Percentiles rank a stretch among this genome's conserved stretches.
phyloP scores from a whole-genome alignment of 768 basidiomycete species.

The Collybia sordida region DNA sequence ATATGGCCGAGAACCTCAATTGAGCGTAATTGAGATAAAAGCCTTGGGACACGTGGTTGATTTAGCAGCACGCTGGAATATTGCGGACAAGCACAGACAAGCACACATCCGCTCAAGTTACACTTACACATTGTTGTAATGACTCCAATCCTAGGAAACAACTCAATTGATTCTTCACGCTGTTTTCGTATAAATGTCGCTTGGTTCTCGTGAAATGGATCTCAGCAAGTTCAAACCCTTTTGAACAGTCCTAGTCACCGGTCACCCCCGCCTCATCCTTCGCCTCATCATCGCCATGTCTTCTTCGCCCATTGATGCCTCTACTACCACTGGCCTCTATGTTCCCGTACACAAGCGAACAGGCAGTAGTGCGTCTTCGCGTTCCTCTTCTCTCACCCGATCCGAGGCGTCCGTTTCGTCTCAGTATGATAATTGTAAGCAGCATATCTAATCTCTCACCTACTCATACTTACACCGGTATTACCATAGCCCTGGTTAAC shows the following conservation, averaged over 20 bases:
- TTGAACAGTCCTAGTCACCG: too few species aligned
- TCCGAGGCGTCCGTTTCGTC: conserved; percentile 15
- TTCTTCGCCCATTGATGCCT: too few species aligned
- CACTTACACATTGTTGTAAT: background rate
- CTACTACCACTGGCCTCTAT: conserved; percentile 28
- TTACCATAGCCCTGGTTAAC: background rate
- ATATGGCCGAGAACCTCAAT: too few species aligned
- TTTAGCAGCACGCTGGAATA: too few species aligned
- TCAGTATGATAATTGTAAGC: conserved; percentile 12
- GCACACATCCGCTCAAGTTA: background rate
- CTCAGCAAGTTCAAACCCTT: background rate
- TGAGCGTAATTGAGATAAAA: too few species aligned
- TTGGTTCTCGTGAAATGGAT: background rate
- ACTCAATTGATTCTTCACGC: background rate
- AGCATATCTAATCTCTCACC: background rate
- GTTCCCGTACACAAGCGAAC: conserved; percentile 40
- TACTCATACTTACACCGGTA: background rate
- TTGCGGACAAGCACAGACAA: background rate
- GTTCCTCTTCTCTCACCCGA: conserved; percentile 15
- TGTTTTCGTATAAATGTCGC: background rate
- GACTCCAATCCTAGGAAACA: background rate
- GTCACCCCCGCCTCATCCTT: too few species aligned
- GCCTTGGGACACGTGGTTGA: too few species aligned
- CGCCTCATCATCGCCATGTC: too few species aligned
- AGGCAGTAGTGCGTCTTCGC: conserved; percentile 19